A percentile compares a stretch with the other conserved stretches of the same genome.
Evolutionary conservation across 208 protist genomes (phyloP).

Genomic region (Novymonas esmeraldas): DNA sequence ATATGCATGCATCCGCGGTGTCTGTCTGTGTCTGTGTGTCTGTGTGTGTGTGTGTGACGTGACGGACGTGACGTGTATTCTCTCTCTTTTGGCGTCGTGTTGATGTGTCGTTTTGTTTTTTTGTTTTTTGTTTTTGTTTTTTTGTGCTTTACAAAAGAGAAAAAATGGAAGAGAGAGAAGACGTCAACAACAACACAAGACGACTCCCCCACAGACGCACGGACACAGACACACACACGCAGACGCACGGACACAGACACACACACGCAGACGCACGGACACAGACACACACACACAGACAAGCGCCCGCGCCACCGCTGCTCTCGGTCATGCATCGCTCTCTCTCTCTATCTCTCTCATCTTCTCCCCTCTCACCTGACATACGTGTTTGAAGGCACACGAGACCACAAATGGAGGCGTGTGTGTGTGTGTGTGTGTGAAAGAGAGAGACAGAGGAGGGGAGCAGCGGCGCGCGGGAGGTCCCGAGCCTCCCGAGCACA

Average conservation of each 20-base stretch:
- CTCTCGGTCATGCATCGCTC: background rate
- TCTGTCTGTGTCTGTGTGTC: too few species aligned
- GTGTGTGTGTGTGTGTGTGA: too few species aligned
- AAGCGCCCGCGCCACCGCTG: background rate
- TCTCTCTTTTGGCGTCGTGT: background rate
- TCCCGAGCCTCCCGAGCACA: background rate
- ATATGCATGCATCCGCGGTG: background rate
- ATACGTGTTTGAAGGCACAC: background rate
- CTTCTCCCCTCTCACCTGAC: background rate
- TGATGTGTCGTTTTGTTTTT: background rate
- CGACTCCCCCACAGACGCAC: background rate
- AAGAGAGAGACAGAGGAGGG: too few species aligned
- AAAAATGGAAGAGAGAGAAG: background rate
- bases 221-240: background rate
- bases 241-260: background rate
- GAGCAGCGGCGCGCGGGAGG: too few species aligned
- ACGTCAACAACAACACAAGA: background rate
- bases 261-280: background rate
- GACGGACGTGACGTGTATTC: too few species aligned
- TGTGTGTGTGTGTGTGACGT: too few species aligned
- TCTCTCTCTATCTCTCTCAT: background rate
- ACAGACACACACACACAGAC: constrained; percentile 2
- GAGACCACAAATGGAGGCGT: too few species aligned
- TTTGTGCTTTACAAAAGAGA: background rate
- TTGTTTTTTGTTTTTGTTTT: background rate